A percentile compares a stretch with the other conserved stretches of the same genome.
phyloP scores from a whole-genome alignment of 2,329 filamentous ascomycete genomes.

The Microcyclospora tardicrescens region DNA sequence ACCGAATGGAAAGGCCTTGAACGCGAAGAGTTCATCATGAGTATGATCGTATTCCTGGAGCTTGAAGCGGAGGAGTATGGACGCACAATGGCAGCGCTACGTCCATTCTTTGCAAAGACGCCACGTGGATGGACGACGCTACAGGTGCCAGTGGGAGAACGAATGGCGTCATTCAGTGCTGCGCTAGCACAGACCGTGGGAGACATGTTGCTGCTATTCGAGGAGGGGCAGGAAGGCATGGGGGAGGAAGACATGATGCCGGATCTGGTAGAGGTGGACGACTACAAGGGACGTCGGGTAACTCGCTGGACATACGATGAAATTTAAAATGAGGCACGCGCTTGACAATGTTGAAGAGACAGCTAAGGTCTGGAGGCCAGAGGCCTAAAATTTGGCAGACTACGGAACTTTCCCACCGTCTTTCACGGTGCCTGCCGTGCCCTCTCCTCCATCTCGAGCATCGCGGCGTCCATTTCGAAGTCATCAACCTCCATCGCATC shows the following conservation, averaged over 20 bases:
- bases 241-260: no score
- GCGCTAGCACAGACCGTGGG: no score
- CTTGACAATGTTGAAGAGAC: background rate
- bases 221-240: no score
- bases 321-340: background rate
- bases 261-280: background rate
- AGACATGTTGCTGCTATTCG: no score
- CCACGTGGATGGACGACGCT: no score
- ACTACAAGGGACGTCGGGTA: background rate
- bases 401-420: background rate
- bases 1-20: background rate
- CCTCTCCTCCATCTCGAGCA: conserved; percentile 26
- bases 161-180: no score
- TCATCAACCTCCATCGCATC: conserved; percentile 23
- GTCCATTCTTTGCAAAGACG: conserved; percentile 2
- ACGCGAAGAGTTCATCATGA: background rate
- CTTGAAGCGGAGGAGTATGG: conserved; percentile 5
- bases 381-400: background rate
- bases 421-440: background rate
- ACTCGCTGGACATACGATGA: background rate
- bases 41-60: conserved; percentile 1
- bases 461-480: conserved; percentile 23
- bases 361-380: background rate
- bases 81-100: conserved; percentile 1
- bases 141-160: no score